These are phyloP conservation scores for Mortierella sp. DNA, from an alignment of 371 early-diverging fungal species.

Conservation along the genomic window DNA sequence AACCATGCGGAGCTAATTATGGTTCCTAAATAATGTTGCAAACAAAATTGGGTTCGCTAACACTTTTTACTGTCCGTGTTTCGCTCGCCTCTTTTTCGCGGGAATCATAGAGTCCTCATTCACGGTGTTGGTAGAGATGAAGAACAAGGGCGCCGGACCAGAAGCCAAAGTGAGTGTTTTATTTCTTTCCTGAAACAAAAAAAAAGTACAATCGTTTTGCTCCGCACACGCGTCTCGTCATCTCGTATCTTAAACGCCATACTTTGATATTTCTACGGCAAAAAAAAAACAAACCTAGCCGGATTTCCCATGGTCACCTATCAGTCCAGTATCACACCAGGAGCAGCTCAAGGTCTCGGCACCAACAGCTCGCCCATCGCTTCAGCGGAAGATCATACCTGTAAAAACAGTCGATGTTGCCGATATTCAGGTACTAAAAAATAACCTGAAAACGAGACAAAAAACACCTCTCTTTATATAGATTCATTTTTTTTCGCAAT, in stretches of 20 bases:
- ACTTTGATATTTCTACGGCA: too few species aligned
- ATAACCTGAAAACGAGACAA: neutral
- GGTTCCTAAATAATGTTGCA: neutral
- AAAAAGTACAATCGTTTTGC: neutral
- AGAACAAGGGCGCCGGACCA: constrained; percentile 16
- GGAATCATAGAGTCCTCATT: constrained; percentile 30
- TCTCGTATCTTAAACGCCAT: neutral
- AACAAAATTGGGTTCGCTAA: neutral
- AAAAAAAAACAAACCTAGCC: too few species aligned
- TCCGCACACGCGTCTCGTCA: neutral
- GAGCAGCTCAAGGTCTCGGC: constrained; percentile 38
- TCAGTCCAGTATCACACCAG: constrained; percentile 7
- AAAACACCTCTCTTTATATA: too few species aligned
- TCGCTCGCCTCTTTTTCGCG: too few species aligned
- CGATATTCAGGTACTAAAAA: constrained; percentile 36
- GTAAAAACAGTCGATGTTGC: constrained; percentile 47
- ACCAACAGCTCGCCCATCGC: neutral
- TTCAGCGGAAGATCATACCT: constrained; percentile 39
- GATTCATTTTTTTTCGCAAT: too few species aligned
- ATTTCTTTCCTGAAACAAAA: neutral
- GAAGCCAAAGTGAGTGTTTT: constrained; percentile 33
- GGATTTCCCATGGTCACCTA: constrained; percentile 48
- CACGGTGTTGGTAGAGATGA: constrained; percentile 46
- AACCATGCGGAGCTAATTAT: neutral
- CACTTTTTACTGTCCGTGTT: neutral